Evolutionary conservation across 345 rosid species (phyloP).

Genomic region (Luvunga scandens): DNA sequence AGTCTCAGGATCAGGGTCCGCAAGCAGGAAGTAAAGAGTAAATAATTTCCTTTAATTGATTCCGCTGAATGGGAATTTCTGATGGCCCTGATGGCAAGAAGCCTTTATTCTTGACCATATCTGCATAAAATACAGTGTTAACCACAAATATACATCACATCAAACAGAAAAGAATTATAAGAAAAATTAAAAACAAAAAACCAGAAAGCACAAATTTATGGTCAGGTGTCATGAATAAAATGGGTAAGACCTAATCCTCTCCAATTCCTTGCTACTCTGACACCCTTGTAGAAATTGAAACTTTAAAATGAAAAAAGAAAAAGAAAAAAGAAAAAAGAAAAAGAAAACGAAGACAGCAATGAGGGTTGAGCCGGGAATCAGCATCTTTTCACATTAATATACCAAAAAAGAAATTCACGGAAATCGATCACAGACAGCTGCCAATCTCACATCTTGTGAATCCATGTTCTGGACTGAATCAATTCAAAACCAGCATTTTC

Average conservation of each 20-base stretch:
- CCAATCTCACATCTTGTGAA: not conserved
- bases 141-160: not conserved
- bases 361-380: not conserved
- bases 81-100: constrained; percentile 59
- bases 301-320: not conserved
- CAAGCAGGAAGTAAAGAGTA: constrained; percentile 54
- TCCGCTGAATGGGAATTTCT: constrained; percentile 51
- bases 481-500: not conserved
- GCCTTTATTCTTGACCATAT: constrained; percentile 69
- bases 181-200: not conserved
- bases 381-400: not conserved
- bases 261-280: not conserved
- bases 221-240: not conserved
- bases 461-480: not conserved
- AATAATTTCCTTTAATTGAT: constrained; percentile 46
- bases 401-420: not conserved
- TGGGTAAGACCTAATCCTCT: not conserved
- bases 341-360: not conserved
- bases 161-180: not conserved
- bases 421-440: not conserved
- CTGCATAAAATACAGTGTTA: constrained; percentile 25
- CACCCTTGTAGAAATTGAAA: not conserved
- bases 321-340: not conserved
- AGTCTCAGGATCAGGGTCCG: constrained; percentile 42
- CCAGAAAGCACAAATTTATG: not conserved